A percentile compares a stretch with the other conserved stretches of the same genome.
Conservation (phyloP, 805 yeast species). For the Metschnikowia gruessii region DNA sequence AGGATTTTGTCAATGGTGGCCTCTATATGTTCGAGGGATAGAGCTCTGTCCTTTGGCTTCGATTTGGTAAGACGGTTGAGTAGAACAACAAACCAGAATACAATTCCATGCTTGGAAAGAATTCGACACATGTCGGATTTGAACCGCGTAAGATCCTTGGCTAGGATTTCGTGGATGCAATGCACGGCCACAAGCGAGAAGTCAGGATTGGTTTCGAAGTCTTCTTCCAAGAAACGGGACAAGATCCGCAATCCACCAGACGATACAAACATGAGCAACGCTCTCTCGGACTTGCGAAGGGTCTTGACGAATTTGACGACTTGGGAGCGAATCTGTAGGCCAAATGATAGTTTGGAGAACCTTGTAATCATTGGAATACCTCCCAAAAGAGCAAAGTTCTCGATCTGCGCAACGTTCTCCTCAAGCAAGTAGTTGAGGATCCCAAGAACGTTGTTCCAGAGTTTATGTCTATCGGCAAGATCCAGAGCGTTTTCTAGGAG, state of each 20-base stretch:
- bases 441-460: slow-evolving; percentile 39
- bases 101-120: slow-evolving; percentile 40
- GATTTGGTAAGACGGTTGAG: slow-evolving; percentile 31
- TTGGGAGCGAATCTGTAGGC: slow-evolving; percentile 32
- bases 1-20: slow-evolving; percentile 31
- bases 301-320: slow-evolving; percentile 36
- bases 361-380: slow-evolving; percentile 43
- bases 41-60: background rate
- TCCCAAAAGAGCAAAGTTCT: slow-evolving; percentile 42
- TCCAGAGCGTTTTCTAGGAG: slow-evolving; percentile 36
- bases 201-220: slow-evolving; percentile 37
- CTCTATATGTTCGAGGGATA: slow-evolving; percentile 9
- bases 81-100: slow-evolving; percentile 43
- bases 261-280: slow-evolving; percentile 41
- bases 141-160: slow-evolving; percentile 35
- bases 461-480: slow-evolving; percentile 26
- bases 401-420: slow-evolving; percentile 30
- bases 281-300: slow-evolving; percentile 33
- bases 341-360: slow-evolving; percentile 32
- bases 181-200: slow-evolving; percentile 39
- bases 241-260: slow-evolving; percentile 46
- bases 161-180: slow-evolving; percentile 33
- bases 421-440: slow-evolving; percentile 36
- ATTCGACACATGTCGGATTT: slow-evolving; percentile 43
- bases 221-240: slow-evolving; percentile 46